phyloP scores from a whole-genome alignment of 78 protist genomes.

The Blattamonas nauphoetae region DNA sequence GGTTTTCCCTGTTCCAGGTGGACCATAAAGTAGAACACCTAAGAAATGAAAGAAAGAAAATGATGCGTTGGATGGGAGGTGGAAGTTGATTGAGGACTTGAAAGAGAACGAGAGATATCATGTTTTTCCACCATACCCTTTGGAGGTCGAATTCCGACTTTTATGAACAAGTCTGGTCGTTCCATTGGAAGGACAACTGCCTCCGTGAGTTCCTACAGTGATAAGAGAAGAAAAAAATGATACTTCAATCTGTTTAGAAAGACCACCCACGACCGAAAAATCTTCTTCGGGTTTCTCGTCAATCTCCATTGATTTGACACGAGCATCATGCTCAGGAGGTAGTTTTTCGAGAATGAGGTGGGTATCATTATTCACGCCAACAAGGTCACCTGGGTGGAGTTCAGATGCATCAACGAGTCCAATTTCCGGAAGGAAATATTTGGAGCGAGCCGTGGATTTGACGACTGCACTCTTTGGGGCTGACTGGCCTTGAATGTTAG shows the following conservation, averaged over 20 bases:
- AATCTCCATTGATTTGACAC: slow-evolving; percentile 98
- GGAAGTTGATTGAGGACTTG: too few species aligned
- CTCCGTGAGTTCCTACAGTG: slow-evolving; percentile 70
- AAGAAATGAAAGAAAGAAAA: not conserved
- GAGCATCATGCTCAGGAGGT: slow-evolving; percentile 94
- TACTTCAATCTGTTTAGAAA: slow-evolving; percentile 89
- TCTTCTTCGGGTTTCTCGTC: slow-evolving; percentile 94
- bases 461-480: not conserved
- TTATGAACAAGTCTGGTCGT: slow-evolving; percentile 75
- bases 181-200: slow-evolving; percentile 95
- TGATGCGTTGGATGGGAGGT: too few species aligned
- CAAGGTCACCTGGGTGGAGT: slow-evolving; percentile 95
- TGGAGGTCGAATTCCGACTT: slow-evolving; percentile 81
- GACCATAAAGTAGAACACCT: slow-evolving; percentile 81
- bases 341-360: slow-evolving; percentile 85
- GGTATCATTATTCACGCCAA: slow-evolving; percentile 97
- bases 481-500: not conserved
- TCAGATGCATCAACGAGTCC: slow-evolving; percentile 86
- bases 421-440: slow-evolving; percentile 90
- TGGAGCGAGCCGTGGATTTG: slow-evolving; percentile 34
- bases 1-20: slow-evolving; percentile 94
- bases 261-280: slow-evolving; percentile 94
- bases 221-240: not conserved
- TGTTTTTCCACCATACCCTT: too few species aligned
- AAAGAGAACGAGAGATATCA: too few species aligned